These are phyloP conservation scores for Sphagnum contortum DNA, from an alignment of 225 moss, liverwort and hornwort genomes.

Conservation along the genomic window DNA sequence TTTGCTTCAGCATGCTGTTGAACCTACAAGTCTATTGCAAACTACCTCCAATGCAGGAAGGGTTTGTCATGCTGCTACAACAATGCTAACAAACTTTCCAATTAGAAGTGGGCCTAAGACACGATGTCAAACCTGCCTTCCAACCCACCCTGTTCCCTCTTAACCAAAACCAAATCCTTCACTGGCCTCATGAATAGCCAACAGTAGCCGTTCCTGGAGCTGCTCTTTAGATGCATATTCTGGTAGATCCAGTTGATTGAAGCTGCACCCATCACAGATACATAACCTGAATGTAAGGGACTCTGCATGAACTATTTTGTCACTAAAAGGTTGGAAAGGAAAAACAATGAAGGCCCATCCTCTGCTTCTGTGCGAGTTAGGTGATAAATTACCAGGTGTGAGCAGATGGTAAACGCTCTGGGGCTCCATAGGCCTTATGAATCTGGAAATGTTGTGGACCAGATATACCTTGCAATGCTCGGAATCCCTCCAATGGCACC, in stretches of 20 bases:
- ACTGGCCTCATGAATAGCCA: conserved; percentile 94
- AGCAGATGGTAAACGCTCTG: conserved; percentile 89
- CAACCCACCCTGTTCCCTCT: conserved; percentile 9
- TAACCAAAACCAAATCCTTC: conserved; percentile 97
- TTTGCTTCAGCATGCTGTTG: too few species aligned
- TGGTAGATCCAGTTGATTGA: conserved; percentile 94
- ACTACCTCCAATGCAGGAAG: too few species aligned
- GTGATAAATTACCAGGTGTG: conserved; percentile 67
- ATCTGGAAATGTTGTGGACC: conserved; percentile 97
- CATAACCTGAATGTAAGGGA: too few species aligned
- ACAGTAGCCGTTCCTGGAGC: conserved; percentile 72
- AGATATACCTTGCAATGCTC: conserved; percentile 97
- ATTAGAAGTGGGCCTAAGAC: neutral
- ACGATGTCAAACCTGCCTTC: conserved; percentile 19
- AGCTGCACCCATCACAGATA: conserved; percentile 33
- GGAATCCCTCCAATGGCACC: conserved; percentile 95
- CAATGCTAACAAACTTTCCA: too few species aligned
- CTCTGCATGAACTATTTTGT: too few species aligned
- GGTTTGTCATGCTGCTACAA: too few species aligned
- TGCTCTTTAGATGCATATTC: conserved; percentile 84
- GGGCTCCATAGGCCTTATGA: conserved; percentile 93
- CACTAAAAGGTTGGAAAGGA: too few species aligned
- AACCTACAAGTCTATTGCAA: too few species aligned
- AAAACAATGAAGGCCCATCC: too few species aligned
- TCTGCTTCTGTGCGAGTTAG: too few species aligned